Base-by-base conservation (phyloP, 1,139 yeast species). In the Zygosaccharomyces sapae region DNA sequence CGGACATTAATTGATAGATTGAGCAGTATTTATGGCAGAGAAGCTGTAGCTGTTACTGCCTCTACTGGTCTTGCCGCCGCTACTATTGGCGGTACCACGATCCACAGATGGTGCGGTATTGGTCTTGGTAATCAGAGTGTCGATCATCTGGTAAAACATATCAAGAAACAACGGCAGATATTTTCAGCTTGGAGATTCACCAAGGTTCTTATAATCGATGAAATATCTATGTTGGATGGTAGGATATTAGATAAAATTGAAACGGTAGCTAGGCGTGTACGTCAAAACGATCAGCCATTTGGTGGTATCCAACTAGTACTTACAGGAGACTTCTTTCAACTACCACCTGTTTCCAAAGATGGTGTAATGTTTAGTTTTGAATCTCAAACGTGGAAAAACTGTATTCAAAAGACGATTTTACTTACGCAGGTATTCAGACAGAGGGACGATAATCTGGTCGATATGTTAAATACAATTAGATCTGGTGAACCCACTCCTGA, bases 11-110 rank as follows among this genome's bases (percentile, higher is more conserved):
- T 88, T 18, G 61, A 65, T 9, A 61, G 65, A 12, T 59, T 81
- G 37, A 63, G 69, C 12, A 65, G 70, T 4, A 67, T 72, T 40
- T 63, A 71, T 46, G 79, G 79, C 1, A 59, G 66, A 2, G 71
- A 71, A 8, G 67, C 72, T 0, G 84, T 89, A 2, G 96, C 92
- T 0, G 80, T 89, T 2, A 85, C 95, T 1, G 97, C 97, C 0
- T 86, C 96, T 0, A 88, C 96, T 0, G 97, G 97, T 1, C 69
- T 89, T 56, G 97, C 97, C 0, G 96, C 96, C 0, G 79, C 86
- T 38, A 87, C 85, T 58, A 82, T 89, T 56, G 92, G 89, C 1
- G 97, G 97, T 13, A 77, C 75, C 33, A 89, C 97, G 0, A 69
- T 89, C 33, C 92, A 87, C 62, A 74, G 84, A 54, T 86, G 82